Conservation (phyloP, 441 rosid genomes). For the Gossypium schwendimanii region DNA sequence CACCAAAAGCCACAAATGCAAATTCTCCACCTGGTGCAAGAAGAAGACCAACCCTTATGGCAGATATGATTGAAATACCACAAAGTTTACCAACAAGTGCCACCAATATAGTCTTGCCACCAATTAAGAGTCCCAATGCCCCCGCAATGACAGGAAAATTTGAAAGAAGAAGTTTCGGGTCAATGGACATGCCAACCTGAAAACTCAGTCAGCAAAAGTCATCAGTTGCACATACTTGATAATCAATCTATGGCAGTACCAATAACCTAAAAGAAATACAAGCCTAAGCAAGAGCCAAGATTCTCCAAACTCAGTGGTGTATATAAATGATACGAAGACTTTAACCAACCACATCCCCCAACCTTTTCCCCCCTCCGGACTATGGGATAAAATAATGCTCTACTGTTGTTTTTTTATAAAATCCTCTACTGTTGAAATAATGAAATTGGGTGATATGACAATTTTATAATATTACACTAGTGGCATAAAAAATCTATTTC, state of each 20-base stretch:
- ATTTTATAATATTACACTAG: not conserved
- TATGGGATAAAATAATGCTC: not conserved
- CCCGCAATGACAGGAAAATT: slow-evolving; percentile 82
- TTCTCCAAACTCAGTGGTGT: not conserved
- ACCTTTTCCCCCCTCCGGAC: not conserved
- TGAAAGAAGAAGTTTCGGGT: slow-evolving; percentile 87
- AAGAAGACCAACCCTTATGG: slow-evolving; percentile 86
- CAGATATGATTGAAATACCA: slow-evolving; percentile 85
- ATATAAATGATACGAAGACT: not conserved
- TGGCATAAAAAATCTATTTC: not conserved
- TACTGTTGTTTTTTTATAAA: not conserved
- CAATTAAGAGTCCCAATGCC: slow-evolving; percentile 76
- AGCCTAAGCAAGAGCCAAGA: not conserved
- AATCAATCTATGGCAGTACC: slow-evolving; percentile 9
- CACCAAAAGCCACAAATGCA: slow-evolving; percentile 99
- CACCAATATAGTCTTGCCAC: slow-evolving; percentile 80
- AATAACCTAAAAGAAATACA: slow-evolving; percentile 14
- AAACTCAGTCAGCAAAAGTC: slow-evolving; percentile 21
- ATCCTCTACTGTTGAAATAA: not conserved
- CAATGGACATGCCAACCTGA: slow-evolving; percentile 99
- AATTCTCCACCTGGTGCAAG: slow-evolving; percentile 99
- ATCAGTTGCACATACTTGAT: slow-evolving; percentile 24
- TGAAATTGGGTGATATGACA: not conserved
- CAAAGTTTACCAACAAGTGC: slow-evolving; percentile 65
- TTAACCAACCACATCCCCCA: not conserved